Conservation (phyloP, 1,284 basidiomycete species). For the Phlebopus sp. region DNA sequence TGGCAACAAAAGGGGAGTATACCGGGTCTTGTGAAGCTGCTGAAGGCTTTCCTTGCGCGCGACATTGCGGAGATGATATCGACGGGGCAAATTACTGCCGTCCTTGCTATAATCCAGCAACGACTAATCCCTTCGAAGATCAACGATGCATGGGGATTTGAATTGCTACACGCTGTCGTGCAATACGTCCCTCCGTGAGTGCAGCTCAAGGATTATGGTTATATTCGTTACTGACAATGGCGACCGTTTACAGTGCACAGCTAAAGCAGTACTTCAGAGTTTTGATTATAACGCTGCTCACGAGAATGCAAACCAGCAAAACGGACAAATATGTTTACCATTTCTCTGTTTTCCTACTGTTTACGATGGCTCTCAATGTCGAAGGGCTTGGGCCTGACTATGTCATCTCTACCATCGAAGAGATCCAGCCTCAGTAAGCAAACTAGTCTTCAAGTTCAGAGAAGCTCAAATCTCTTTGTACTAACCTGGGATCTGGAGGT, state of each 20-base stretch:
- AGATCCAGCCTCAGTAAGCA: conserved; percentile 81
- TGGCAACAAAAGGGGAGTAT: conserved; percentile 98
- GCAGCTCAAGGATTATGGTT: neutral
- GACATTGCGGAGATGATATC: conserved; percentile 72
- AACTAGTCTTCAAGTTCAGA: neutral
- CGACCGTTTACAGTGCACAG: conserved; percentile 43
- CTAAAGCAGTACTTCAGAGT: conserved; percentile 77
- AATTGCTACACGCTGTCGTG: conserved; percentile 81
- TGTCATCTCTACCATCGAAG: conserved; percentile 75
- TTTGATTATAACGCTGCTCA: conserved; percentile 81
- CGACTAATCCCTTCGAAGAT: conserved; percentile 83
- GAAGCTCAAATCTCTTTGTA: conserved; percentile 3
- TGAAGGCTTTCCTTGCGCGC: conserved; percentile 81
- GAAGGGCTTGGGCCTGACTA: conserved; percentile 77
- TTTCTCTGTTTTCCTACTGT: conserved; percentile 79
- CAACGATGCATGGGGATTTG: conserved; percentile 91
- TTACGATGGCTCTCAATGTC: conserved; percentile 71
- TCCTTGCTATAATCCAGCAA: conserved; percentile 92
- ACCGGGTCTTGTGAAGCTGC: conserved; percentile 87
- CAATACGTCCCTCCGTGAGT: conserved; percentile 73
- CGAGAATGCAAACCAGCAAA: conserved; percentile 83
- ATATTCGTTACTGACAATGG: conserved; percentile 6
- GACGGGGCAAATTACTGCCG: conserved; percentile 71
- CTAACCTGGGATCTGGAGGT: conserved; percentile 41
- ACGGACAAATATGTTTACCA: conserved; percentile 88